A percentile compares a stretch with the other conserved stretches of the same genome.
These are phyloP conservation scores for Teratosphaeria zuluensis DNA, from an alignment of 2,329 filamentous ascomycete species.

Conservation along the genomic window DNA sequence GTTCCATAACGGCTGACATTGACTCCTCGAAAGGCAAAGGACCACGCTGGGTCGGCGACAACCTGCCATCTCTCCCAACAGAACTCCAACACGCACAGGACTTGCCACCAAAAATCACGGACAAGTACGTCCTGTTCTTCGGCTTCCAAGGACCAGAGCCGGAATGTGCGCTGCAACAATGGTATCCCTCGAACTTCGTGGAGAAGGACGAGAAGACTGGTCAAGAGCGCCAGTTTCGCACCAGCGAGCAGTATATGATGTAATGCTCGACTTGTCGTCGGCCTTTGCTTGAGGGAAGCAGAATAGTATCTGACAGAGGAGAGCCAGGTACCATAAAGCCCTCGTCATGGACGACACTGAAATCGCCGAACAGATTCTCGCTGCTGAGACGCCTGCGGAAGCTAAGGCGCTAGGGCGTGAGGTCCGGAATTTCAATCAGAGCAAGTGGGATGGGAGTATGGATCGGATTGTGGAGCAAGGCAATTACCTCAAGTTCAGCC, in stretches of 20 bases:
- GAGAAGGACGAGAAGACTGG: slow-evolving; percentile 2
- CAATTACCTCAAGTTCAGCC: slow-evolving; percentile 26
- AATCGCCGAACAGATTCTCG: slow-evolving; percentile 20
- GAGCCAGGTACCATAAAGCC: slow-evolving; percentile 20
- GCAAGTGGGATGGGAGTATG: slow-evolving; percentile 19
- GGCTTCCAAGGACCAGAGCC: slow-evolving; percentile 12
- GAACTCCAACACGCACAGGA: slow-evolving; percentile 9
- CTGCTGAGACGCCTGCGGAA: slow-evolving; percentile 14
- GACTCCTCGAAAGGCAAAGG: slow-evolving; percentile 7
- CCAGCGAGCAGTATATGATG: slow-evolving; percentile 27
- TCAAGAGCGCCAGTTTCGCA: slow-evolving; percentile 10
- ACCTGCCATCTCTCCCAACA: slow-evolving; percentile 5
- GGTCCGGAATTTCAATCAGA: slow-evolving; percentile 24
- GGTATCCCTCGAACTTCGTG: slow-evolving; percentile 14
- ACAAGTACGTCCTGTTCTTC: slow-evolving; percentile 16
- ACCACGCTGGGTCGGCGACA: slow-evolving; percentile 9
- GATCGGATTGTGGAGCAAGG: slow-evolving; percentile 24
- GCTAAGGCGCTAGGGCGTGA: slow-evolving; percentile 23
- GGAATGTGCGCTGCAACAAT: slow-evolving; percentile 16
- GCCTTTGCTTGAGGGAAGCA: too few relatives aligned
- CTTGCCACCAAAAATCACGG: slow-evolving; percentile 11
- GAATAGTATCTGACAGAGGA: too few relatives aligned
- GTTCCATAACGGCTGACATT: not conserved
- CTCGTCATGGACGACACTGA: slow-evolving; percentile 22
- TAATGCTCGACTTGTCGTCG: not conserved